These are phyloP conservation scores for Aquilaria malaccensis DNA, from an alignment of 345 rosid species.

Conservation along the genomic window DNA sequence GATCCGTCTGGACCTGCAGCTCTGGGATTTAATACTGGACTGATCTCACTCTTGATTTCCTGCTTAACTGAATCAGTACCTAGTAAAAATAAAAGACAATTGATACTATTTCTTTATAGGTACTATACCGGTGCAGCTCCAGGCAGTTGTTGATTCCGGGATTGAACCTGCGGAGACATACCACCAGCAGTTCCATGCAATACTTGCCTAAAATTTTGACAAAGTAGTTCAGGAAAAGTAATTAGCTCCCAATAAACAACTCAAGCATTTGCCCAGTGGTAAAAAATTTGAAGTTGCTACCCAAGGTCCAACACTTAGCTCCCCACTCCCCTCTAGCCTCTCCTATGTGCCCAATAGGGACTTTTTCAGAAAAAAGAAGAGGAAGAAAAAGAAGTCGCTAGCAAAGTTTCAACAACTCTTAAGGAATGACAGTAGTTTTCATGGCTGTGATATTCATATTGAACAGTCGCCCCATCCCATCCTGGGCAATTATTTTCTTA, in stretches of 20 bases:
- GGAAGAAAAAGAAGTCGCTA: too few species aligned
- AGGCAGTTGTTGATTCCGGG: constrained; percentile 76
- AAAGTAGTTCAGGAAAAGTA: not conserved
- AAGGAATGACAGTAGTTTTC: too few species aligned
- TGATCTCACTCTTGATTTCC: constrained; percentile 91
- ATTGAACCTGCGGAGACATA: constrained; percentile 88
- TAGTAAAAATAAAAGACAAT: constrained; percentile 1
- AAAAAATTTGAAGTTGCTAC: too few species aligned
- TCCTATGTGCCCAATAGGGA: too few species aligned
- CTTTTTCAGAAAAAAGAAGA: too few species aligned
- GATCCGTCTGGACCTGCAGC: constrained; percentile 86
- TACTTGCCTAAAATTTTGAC: constrained; percentile 68
- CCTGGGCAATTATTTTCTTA: too few species aligned
- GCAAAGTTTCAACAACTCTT: too few species aligned
- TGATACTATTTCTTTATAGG: not conserved
- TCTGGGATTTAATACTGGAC: constrained; percentile 81
- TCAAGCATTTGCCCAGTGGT: not conserved
- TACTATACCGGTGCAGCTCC: constrained; percentile 62
- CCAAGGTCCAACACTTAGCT: too few species aligned
- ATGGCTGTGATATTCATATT: too few species aligned
- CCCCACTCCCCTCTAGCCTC: too few species aligned
- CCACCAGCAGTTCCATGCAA: constrained; percentile 79
- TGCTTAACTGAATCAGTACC: constrained; percentile 32
- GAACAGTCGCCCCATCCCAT: too few species aligned
- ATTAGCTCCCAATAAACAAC: not conserved